Base-by-base conservation (phyloP, 1,284 basidiomycete species). In the Ganoderma multipileum region DNA sequence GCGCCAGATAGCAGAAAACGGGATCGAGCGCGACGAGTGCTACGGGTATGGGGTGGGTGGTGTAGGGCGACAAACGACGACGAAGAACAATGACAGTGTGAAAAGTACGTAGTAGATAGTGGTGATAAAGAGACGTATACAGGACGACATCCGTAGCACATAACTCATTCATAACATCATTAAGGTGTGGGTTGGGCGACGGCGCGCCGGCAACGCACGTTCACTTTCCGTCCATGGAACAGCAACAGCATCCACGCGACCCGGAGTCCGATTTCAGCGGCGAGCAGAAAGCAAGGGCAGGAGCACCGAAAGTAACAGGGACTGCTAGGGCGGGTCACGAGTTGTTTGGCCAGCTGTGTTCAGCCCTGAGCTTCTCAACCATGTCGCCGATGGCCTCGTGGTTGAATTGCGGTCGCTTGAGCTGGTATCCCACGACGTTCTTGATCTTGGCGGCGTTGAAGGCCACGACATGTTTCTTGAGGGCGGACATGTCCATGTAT, bases 401-500 rank as follows among this genome's bases (percentile, higher is more conserved):
- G 74, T 84, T 84, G 76, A 95, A 89, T 42, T 84, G 76, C 0
- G 95, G 93, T 59, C 84, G 82, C 67, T 83, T 84, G 44, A 95
- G 82, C 72, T 86, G 82, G 81, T 93, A 96, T 0, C 92, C 92
- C 20, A 94, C 76, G 14, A 95, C 78, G 67, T 86, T 83, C 83
- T 95, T 95, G 78, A 93, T 83, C 81, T 93, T 94, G 52, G 77
- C 79, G 69, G 91, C 92, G 78, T 82, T 87, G 77, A 91, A 89
- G 2, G 88, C 88, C 61, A 93, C 82, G 50, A 84, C 81, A 76
- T 89, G 89, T 76, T 91, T 92, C 68, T 86, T 86, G 71, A 94
- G 82, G 52, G 86, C 83, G 77, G 90, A 93, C 66, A 88, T 87
- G 77, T 95, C 92, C 85, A 95, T 90, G 79, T 95, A 97, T 0